These are phyloP conservation scores for Pyricularia sp. DNA, from an alignment of 2,329 filamentous ascomycete species.

Conservation along the genomic window DNA sequence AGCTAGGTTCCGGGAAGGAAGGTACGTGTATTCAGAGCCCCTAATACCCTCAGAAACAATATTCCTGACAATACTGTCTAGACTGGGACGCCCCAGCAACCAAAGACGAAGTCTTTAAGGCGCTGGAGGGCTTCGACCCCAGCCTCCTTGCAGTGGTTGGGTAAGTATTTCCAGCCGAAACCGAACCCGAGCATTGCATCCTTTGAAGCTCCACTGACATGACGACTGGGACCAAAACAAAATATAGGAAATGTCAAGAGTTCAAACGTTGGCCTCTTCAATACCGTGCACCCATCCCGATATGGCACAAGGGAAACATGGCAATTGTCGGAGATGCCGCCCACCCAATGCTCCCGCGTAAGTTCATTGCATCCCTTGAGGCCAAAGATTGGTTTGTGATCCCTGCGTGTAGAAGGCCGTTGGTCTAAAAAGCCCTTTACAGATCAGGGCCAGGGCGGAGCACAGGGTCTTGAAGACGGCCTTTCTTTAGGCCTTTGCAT, in stretches of 20 bases:
- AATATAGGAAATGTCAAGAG: background rate
- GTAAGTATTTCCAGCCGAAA: background rate
- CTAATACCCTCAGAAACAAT: background rate
- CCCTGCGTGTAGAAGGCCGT: too few species aligned
- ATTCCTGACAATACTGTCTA: background rate
- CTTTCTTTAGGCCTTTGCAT: constrained; percentile 14
- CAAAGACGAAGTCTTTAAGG: background rate
- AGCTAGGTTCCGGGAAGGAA: background rate
- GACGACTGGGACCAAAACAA: background rate
- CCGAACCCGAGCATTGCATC: too few species aligned
- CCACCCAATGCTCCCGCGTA: background rate
- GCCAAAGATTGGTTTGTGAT: background rate
- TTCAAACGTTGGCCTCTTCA: background rate
- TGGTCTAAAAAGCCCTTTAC: too few species aligned
- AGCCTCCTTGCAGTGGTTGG: background rate
- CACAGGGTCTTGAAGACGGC: constrained; percentile 17
- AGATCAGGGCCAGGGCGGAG: constrained; percentile 19
- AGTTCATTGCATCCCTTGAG: background rate
- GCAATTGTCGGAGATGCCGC: background rate
- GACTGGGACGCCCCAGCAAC: background rate
- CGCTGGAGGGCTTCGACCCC: background rate
- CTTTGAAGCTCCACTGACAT: background rate
- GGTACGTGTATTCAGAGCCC: background rate
- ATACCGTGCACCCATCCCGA: background rate
- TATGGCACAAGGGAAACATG: constrained; percentile 1